These are phyloP conservation scores for Diaporthe ampelina DNA, from an alignment of 2,329 filamentous ascomycete genomes.

Conservation along the genomic window DNA sequence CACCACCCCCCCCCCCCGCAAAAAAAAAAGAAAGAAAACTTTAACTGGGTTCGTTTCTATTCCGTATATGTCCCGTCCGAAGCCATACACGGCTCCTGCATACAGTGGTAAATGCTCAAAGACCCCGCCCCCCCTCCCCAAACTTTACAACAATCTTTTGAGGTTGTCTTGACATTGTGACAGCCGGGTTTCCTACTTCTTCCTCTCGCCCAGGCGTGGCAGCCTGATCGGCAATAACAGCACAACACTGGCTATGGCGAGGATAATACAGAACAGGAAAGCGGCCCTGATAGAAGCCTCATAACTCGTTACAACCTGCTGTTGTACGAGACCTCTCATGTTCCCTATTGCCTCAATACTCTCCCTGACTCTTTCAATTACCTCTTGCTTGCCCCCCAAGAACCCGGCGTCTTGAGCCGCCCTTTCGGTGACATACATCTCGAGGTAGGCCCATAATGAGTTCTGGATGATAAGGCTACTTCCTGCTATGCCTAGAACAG, in stretches of 20 bases:
- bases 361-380: slow-evolving; percentile 66
- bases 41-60: too few species aligned
- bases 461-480: slow-evolving; percentile 83
- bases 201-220: slow-evolving; percentile 61
- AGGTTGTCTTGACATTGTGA: background rate
- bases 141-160: too few species aligned
- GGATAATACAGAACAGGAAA: slow-evolving; percentile 58
- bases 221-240: slow-evolving; percentile 67
- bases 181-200: slow-evolving; percentile 49
- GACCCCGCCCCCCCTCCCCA: too few species aligned
- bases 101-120: too few species aligned
- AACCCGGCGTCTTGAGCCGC: slow-evolving; percentile 60
- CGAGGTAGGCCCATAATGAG: slow-evolving; percentile 71
- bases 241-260: slow-evolving; percentile 63
- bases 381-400: slow-evolving; percentile 59
- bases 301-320: slow-evolving; percentile 70
- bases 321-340: slow-evolving; percentile 60
- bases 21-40: too few species aligned
- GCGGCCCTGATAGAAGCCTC: slow-evolving; percentile 63
- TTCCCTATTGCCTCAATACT: slow-evolving; percentile 68
- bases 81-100: too few species aligned
- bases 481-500: slow-evolving; percentile 79
- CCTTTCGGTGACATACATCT: slow-evolving; percentile 61
- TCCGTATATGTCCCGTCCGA: too few species aligned
- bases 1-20: too few species aligned